Base-by-base conservation (phyloP, 768 basidiomycete genomes). In the Flagelloscypha sp. region DNA sequence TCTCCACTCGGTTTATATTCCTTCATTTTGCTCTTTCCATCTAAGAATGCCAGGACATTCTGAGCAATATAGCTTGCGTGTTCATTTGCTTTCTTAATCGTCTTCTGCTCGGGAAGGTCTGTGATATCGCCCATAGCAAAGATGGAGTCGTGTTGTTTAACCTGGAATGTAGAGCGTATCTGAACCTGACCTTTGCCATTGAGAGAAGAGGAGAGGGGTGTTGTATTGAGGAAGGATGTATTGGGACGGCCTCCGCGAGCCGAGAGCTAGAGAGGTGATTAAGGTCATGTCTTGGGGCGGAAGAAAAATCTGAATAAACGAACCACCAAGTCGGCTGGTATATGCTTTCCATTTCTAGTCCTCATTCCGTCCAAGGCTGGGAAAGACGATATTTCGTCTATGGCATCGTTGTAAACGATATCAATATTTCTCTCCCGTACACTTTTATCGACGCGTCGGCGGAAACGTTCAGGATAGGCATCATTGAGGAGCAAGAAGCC, bases 261-360 rank as follows among this genome's bases (percentile, higher is more conserved):
- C 4, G 59, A 45, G 8, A 69, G 41, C 66, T 66, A 28, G 6
- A 31, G 11, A 12, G 12, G 25, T 18, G n/a, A 7, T 16, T 27
- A 12, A 11, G 28, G 11, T 17, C 22, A 11, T 29, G 23, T 18
- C 2, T 20, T n/a, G 11, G 35, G n/a, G 8, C 5, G 17, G 16
- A 13, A 12, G 27, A 30, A 24, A 6, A 7, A 12, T 9, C 11
- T 10, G 30, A 31, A 30, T 7, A 1, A 18, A 52, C 73, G 31
- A 54, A 83, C 80, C 9, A 83, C 65, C 6, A 81, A 59, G 43
- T 82, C 79, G 0, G 74, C 72, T 4, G 58, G 41, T 23, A 83
- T 50, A 3, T 37, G 45, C 35, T 66, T 66, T 7, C 77, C 75
- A 10, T 63, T 65, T 24, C 68, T 65, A 1, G 78, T 81, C 6